phyloP scores from a whole-genome alignment of 495 filamentous ascomycete species.

The Penicillium paradoxum region DNA sequence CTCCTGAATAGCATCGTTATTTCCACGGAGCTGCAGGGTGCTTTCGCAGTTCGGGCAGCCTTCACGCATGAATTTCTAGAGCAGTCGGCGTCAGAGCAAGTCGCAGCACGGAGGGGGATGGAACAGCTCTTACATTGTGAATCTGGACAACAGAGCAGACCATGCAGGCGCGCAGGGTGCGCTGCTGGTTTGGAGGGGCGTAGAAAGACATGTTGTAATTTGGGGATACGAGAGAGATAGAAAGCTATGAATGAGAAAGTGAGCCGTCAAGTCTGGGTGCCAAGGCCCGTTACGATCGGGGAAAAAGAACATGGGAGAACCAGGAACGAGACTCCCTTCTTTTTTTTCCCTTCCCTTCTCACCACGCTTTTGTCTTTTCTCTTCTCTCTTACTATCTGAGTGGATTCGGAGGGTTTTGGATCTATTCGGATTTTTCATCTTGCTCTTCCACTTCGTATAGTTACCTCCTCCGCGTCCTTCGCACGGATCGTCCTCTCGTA shows the following conservation, averaged over 20 bases:
- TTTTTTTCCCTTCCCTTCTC: background rate
- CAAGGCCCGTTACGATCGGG: constrained; percentile 27
- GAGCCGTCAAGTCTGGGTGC: constrained; percentile 21
- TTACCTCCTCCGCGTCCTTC: constrained; percentile 1
- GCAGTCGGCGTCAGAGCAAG: background rate
- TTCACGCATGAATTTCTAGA: constrained; percentile 69
- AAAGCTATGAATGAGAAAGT: constrained; percentile 5
- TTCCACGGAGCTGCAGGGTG: constrained; percentile 75
- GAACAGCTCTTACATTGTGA: constrained; percentile 51
- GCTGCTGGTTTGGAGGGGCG: constrained; percentile 62
- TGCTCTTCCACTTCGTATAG: constrained; percentile 4
- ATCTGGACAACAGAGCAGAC: constrained; percentile 90
- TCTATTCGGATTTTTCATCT: background rate
- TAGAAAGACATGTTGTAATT: constrained; percentile 41
- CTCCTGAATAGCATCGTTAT: constrained; percentile 74
- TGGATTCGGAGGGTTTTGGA: constrained; percentile 17
- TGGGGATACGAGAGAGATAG: constrained; percentile 1
- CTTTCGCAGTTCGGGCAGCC: constrained; percentile 97
- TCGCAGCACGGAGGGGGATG: background rate
- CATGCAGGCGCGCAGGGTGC: constrained; percentile 94
- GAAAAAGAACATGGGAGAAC: constrained; percentile 21
- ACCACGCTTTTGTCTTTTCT: background rate
- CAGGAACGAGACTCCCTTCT: constrained; percentile 13
- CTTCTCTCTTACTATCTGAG: constrained; percentile 4
- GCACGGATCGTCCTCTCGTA: constrained; percentile 31